Conservation (phyloP, 192 early-diverging fungal genomes). For the Obelidium mucronatum region DNA sequence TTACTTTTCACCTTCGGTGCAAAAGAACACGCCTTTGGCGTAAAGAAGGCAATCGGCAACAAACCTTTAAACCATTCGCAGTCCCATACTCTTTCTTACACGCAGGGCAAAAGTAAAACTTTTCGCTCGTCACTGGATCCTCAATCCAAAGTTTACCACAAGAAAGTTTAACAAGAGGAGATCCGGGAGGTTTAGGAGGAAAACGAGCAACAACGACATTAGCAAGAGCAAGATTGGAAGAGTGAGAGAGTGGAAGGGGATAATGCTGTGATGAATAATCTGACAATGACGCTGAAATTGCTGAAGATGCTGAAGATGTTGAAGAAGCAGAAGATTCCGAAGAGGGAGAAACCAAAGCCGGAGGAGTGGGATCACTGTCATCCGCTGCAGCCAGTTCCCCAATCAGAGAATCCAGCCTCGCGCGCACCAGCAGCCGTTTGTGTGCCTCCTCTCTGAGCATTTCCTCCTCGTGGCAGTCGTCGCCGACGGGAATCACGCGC, state of each 20-base stretch:
- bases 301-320: constrained; percentile 77
- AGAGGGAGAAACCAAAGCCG: too few relatives aligned
- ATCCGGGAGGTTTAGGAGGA: neutral
- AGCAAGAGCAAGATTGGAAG: constrained; percentile 9
- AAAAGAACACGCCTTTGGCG: neutral
- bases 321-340: too few relatives aligned
- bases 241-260: constrained; percentile 36
- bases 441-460: too few relatives aligned
- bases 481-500: too few relatives aligned
- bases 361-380: constrained; percentile 71
- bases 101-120: neutral
- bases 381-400: constrained; percentile 77
- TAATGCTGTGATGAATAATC: neutral
- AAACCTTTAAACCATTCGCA: neutral
- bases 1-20: neutral
- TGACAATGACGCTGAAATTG: constrained; percentile 52
- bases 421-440: constrained; percentile 75
- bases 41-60: neutral
- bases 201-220: neutral
- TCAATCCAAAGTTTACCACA: neutral
- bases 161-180: neutral
- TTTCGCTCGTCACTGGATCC: neutral
- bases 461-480: too few relatives aligned
- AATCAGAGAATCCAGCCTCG: too few relatives aligned
- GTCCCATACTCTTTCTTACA: neutral